Conservation (phyloP, 1,284 basidiomycete genomes). For the Exsudoporus floridanus region DNA sequence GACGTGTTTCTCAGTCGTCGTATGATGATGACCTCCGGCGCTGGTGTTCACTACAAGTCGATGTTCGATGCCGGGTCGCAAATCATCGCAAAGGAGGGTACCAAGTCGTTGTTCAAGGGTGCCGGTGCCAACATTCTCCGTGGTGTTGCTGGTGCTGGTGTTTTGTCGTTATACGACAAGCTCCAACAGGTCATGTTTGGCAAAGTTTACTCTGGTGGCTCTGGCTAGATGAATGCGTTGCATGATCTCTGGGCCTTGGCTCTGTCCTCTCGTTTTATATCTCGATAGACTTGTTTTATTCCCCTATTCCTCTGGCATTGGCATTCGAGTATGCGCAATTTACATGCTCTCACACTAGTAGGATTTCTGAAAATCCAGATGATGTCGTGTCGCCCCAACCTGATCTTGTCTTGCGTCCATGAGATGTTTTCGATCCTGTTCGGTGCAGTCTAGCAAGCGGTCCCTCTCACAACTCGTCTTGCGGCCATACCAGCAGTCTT, state of each 20-base stretch:
- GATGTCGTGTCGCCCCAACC: background rate
- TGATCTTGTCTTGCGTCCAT: background rate
- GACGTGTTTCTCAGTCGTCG: slow-evolving; percentile 64
- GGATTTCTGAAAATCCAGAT: slow-evolving; percentile 21
- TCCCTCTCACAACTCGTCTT: slow-evolving; percentile 38
- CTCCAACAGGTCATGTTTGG: slow-evolving; percentile 89
- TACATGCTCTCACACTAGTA: slow-evolving; percentile 30
- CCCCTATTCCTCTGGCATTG: slow-evolving; percentile 22
- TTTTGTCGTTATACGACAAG: slow-evolving; percentile 92
- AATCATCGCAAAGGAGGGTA: slow-evolving; percentile 90
- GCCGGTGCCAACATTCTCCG: slow-evolving; percentile 98
- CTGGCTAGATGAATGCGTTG: slow-evolving; percentile 23
- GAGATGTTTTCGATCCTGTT: slow-evolving; percentile 10
- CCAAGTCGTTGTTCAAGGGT: slow-evolving; percentile 90
- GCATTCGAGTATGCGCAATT: slow-evolving; percentile 22
- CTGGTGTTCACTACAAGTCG: slow-evolving; percentile 84
- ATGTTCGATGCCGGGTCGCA: slow-evolving; percentile 85
- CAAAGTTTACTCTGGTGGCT: slow-evolving; percentile 90
- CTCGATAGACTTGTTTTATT: slow-evolving; percentile 38
- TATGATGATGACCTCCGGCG: slow-evolving; percentile 94
- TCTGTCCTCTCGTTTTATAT: slow-evolving; percentile 37
- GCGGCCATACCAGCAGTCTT: slow-evolving; percentile 91
- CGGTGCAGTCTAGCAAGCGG: slow-evolving; percentile 2
- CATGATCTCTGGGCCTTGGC: slow-evolving; percentile 28
- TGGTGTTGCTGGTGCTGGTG: slow-evolving; percentile 98